A percentile compares a stretch with the other conserved stretches of the same genome.
These are phyloP conservation scores for Aspergillus sclerotiicarbonarius DNA, from an alignment of 495 filamentous ascomycete genomes.

Conservation along the genomic window DNA sequence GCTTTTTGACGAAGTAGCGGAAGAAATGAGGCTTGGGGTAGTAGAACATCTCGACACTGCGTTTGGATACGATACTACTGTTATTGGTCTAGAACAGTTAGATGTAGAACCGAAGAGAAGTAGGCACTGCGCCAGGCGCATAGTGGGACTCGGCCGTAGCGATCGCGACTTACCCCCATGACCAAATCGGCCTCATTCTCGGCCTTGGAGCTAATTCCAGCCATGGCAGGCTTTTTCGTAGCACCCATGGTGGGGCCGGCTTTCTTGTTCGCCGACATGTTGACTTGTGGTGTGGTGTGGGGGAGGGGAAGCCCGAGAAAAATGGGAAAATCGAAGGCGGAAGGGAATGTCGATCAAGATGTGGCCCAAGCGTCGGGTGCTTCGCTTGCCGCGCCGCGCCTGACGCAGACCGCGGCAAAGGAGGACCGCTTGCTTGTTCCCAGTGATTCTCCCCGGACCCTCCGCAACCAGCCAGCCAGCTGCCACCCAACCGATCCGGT, in stretches of 20 bases:
- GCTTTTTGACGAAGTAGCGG: constrained; percentile 81
- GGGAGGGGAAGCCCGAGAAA: not conserved
- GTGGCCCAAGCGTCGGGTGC: constrained; percentile 42
- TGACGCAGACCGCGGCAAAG: constrained; percentile 18
- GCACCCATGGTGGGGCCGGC: constrained; percentile 12
- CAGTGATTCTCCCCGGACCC: constrained; percentile 25
- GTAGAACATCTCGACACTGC: constrained; percentile 84
- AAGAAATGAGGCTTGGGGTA: constrained; percentile 77
- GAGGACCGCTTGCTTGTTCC: constrained; percentile 15
- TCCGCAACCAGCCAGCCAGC: constrained; percentile 15
- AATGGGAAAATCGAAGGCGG: not conserved
- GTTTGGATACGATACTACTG: constrained; percentile 86
- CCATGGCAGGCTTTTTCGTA: constrained; percentile 18
- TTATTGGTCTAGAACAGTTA: constrained; percentile 68
- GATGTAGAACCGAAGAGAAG: not conserved
- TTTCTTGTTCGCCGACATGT: constrained; percentile 1
- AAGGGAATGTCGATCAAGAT: constrained; percentile 31
- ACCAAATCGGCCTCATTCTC: constrained; percentile 61
- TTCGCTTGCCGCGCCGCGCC: constrained; percentile 23
- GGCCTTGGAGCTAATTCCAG: constrained; percentile 27
- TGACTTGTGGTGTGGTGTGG: not conserved
- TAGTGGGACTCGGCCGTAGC: not conserved
- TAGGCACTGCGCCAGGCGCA: not conserved
- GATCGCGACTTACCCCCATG: constrained; percentile 58
- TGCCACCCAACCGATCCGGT: not conserved